Evolutionary conservation across 192 early-diverging fungal species (phyloP), one percentile per base, ranked within the genome.

Genomic region (Coemansia sp.): DNA sequence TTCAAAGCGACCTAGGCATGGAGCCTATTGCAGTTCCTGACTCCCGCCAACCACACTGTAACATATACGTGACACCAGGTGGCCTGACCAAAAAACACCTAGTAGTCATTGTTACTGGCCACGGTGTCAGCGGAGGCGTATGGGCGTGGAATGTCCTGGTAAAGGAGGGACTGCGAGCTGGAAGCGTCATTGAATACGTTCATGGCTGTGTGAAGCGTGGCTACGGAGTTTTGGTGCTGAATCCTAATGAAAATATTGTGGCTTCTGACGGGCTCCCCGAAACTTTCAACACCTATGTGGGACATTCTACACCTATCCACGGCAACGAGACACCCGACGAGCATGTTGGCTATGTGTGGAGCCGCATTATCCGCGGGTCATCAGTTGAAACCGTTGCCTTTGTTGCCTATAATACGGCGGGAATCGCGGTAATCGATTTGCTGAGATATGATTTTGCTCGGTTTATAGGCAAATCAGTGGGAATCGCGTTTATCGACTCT

Each of bases 321-420:
- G 76, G 73, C n/a, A 78, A 73, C 41, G 80, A 78, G 70, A 83
- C 80, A 13, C 66, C 80, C 6, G 71, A 77, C 22, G 80, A 83
- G 46, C 80, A 83, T 42, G 80, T 83, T 20, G 80, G 80, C 10
- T 78, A 71, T 40, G 76, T 83, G 44, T 83, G 80, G 80, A 60
- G 59, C 8, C 73, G 40, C 2, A 62, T 78, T 40, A 71, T 78
- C 15, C 80, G 76, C 11, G 67, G 66, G 33, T 41, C 63, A 9
- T 31, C 5, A 5, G 70, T 51, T 9, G 18, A 70, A 41, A 66
- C 65, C 22, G 63, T 83, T 36, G 76, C 64, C 0, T 83, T 78
- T 67, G 65, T 83, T 16, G 36, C 70, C 16, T 74, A 78, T 41
- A 74, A 63, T n/a, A 75, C 80, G 33, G 69, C 76, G 3, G 76